phyloP scores from a whole-genome alignment of 495 filamentous ascomycete genomes.

The Arthonia radiata region DNA sequence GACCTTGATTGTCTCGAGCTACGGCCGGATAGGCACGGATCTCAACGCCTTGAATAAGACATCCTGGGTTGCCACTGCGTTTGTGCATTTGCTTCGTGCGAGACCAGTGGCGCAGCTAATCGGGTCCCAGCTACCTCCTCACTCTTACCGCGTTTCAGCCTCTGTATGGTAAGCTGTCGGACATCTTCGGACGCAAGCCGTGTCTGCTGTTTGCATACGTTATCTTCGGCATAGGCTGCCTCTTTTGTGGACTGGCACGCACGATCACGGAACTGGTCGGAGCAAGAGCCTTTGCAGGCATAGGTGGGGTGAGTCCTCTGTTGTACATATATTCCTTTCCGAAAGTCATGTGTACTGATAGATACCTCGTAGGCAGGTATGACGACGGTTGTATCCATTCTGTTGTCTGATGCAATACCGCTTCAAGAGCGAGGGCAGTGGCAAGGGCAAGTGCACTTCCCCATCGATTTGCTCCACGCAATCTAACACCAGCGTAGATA shows the following conservation, averaged over 20 bases:
- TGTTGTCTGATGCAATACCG: slow-evolving; percentile 54
- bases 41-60: slow-evolving; percentile 53
- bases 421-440: slow-evolving; percentile 55
- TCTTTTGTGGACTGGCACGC: slow-evolving; percentile 45
- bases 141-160: slow-evolving; percentile 52
- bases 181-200: slow-evolving; percentile 65
- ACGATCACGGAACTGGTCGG: slow-evolving; percentile 47
- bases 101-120: background rate
- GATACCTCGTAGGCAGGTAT: no score
- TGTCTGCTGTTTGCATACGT: slow-evolving; percentile 48
- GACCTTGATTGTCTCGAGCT: slow-evolving; percentile 56
- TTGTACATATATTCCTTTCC: no score
- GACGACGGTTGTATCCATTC: slow-evolving; percentile 54
- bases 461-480: no score
- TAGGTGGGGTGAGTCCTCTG: no score
- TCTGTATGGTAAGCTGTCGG: slow-evolving; percentile 25
- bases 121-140: slow-evolving; percentile 31
- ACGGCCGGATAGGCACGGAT: slow-evolving; percentile 62
- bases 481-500: no score
- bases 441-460: no score
- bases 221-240: slow-evolving; percentile 48
- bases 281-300: slow-evolving; percentile 25
- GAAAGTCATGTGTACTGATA: no score
- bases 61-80: slow-evolving; percentile 66
- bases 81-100: slow-evolving; percentile 3